Base-by-base conservation (phyloP, 306 rosid genomes). In the Ochetophila trinervis region DNA sequence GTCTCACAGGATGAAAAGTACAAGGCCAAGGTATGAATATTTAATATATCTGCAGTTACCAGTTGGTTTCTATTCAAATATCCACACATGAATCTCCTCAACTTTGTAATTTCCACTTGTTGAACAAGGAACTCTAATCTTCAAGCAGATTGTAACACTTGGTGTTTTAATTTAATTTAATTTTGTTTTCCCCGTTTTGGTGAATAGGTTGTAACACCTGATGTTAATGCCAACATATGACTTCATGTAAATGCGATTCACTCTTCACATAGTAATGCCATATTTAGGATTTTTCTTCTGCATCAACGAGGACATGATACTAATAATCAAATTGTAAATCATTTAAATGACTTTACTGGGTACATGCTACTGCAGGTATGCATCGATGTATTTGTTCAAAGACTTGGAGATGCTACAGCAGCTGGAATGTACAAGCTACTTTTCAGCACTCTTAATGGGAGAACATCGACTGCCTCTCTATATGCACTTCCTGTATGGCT, bases 1-100 rank as follows among this genome's bases (percentile, higher is more conserved):
- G 99, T 93, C 60, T 86, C 97, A n/a, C 91, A 83, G 83, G 99
- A 90, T 59, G 96, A 93, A 77, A 93, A 93, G 78, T 93, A 88
- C 90, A 93, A 90, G 80, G 99, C 99, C 48, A 90, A 93, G 84
- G 99, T 69, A 86, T 16, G 72, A 19, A 65, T 30, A 51, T 78
- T 69, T 47, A 35, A 24, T 44, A 21, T 36, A 21, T 64, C 62
- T 18, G 47, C 51, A 52, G 58, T 64, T 44, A 3, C 30, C 37
- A 13, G 47, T 24, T 57, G 19, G 47, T 12, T n/a, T 3, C 19
- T 59, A 11, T 4, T 61, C 22, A 52, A 7, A 24, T 14, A 68
- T 53, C 19, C 17, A 55, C 35, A 35, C 20, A 8, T 6, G 16
- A 23, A 47, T 23, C 17, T 51, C 14, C 16, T 19, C 23, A 37